These are phyloP conservation scores for Pyrus pyrifolia DNA, from an alignment of 306 rosid species.

Conservation along the genomic window DNA sequence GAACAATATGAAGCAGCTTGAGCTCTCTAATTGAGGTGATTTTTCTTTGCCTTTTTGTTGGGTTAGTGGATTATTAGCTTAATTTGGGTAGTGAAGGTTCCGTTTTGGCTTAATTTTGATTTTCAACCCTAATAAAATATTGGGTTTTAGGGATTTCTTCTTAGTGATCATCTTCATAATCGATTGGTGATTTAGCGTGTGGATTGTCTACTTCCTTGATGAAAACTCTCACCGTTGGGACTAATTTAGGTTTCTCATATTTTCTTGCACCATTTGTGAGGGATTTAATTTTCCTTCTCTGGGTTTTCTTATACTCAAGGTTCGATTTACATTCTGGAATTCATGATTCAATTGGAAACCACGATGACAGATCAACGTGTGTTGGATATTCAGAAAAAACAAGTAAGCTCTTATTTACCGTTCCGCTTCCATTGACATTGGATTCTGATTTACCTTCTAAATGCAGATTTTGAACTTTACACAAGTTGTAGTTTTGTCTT, in stretches of 20 bases:
- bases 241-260: neutral
- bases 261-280: neutral
- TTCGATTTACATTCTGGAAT: conserved; percentile 65
- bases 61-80: too few relatives aligned
- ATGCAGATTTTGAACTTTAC: conserved; percentile 9
- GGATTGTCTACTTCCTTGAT: too few relatives aligned
- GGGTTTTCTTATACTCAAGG: conserved; percentile 26
- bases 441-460: neutral
- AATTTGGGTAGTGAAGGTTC: too few relatives aligned
- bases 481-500: conserved; percentile 16
- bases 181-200: too few relatives aligned
- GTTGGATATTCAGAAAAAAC: conserved; percentile 63
- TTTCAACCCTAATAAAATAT: too few relatives aligned
- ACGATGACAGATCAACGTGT: conserved; percentile 61
- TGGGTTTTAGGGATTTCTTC: too few relatives aligned
- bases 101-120: too few relatives aligned
- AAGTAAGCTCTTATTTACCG: conserved; percentile 38
- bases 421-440: neutral
- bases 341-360: conserved; percentile 47
- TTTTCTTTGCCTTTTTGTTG: too few relatives aligned
- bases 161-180: too few relatives aligned
- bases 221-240: too few relatives aligned
- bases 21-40: too few relatives aligned
- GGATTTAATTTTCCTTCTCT: neutral
- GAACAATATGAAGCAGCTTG: too few relatives aligned